Conservation (phyloP, 2,329 filamentous ascomycete species). For the Penicillium concentricum region DNA sequence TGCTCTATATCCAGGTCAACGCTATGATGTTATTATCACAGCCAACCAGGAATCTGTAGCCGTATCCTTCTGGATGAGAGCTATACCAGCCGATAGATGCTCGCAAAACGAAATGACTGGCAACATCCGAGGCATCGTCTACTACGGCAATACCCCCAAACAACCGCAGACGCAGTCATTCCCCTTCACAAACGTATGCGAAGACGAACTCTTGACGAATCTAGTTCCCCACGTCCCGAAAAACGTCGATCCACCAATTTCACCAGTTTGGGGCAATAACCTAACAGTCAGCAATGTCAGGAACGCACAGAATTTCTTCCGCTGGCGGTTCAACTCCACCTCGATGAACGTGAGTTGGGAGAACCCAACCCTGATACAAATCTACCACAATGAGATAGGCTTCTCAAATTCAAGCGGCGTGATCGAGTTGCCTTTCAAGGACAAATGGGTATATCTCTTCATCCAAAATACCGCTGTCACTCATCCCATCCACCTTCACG, state of each 20-base stretch:
- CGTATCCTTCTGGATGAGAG: conserved; percentile 42
- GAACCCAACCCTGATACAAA: conserved; percentile 5
- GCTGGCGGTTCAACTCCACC: conserved; percentile 50
- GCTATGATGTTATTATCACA: conserved; percentile 40
- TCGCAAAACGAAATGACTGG: background rate
- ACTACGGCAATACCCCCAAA: background rate
- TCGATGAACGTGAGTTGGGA: conserved; percentile 31
- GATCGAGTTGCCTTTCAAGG: background rate
- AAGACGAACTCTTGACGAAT: background rate
- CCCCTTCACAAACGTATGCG: background rate
- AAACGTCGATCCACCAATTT: background rate
- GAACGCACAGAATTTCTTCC: conserved; percentile 6
- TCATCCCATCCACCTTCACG: conserved; percentile 1
- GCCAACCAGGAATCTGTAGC: conserved; percentile 23
- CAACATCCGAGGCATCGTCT: conserved; percentile 4
- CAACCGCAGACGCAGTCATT: background rate
- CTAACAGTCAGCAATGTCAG: background rate
- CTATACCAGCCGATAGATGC: conserved; percentile 1
- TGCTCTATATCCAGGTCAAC: conserved; percentile 28
- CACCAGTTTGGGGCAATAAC: background rate
- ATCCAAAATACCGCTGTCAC: background rate
- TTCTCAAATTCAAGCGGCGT: background rate
- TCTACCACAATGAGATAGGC: conserved; percentile 16
- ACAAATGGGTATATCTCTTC: conserved; percentile 3
- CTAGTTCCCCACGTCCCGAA: background rate